Evolutionary conservation across 2,329 filamentous ascomycete species (phyloP), one percentile per base, ranked within the genome.

Genomic region (Onygena corvina): DNA sequence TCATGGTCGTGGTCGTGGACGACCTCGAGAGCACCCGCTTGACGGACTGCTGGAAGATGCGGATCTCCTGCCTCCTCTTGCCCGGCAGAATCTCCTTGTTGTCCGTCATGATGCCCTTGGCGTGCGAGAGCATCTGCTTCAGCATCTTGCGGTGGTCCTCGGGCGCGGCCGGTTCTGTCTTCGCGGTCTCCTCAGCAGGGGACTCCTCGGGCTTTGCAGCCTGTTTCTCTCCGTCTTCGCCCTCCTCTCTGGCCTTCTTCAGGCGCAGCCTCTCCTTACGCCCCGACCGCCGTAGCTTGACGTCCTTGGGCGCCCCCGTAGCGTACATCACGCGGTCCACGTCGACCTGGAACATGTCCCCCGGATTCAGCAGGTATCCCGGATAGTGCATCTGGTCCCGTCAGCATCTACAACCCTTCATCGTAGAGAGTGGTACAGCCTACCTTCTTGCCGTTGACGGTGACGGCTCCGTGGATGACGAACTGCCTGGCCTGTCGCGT

Each of bases 341-440:
- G 16, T 95, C 84, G 59, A 98, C 90, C 65, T 94, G 87, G 75
- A 98, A 98, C 80, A 98, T 86, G 65, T 98, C 92, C 58, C 92
- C 92, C 2, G 92, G 93, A 67, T 98, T 98, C 33, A 98, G 77
- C 56, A 88, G 81, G 67, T 98, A 98, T 49, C 87, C 84, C 6
- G 92, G 89, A 62, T 92, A 86, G 55, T 77, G 75, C 85, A 96
- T 94, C 90, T 94, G 9, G 38, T 7, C 34, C 20, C 27, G n/a
- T 27, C 20, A 29, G 23, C 5, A 6, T 36, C 6, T n/a, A 8
- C 9, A 20, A 40, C 12, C 5, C 6, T 12, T 16, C 5, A 7
- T 29, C 16, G 5, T 12, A 20, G 18, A 25, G 4, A 14, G 20
- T 14, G 4, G 36, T 31, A 23, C 21, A 38, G 33, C 16, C 27